Percentiles rank a stretch among this genome's conserved stretches.
phyloP scores from a whole-genome alignment of 2,329 filamentous ascomycete species.

The Penicillium sp. region DNA sequence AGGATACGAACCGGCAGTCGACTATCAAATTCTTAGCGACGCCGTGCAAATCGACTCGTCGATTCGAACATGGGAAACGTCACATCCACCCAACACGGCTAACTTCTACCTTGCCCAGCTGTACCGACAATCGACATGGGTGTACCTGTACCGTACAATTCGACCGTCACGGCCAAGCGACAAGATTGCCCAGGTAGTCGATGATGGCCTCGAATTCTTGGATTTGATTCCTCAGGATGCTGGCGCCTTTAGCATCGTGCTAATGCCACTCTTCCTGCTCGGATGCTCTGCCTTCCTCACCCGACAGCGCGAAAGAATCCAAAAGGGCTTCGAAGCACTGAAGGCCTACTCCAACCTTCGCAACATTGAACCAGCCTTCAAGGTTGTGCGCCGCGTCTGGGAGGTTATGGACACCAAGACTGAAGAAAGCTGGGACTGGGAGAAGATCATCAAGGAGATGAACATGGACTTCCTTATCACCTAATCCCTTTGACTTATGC shows the following conservation, averaged over 20 bases:
- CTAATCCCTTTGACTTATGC: conserved; percentile 38
- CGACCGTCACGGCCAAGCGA: conserved; percentile 60
- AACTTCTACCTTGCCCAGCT: conserved; percentile 63
- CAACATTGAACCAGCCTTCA: conserved; percentile 62
- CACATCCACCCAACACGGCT: conserved; percentile 55
- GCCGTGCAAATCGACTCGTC: conserved; percentile 77
- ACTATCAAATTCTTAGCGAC: conserved; percentile 73
- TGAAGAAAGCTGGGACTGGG: conserved; percentile 67
- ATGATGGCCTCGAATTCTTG: conserved; percentile 62
- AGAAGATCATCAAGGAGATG: conserved; percentile 62
- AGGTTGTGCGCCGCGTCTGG: conserved; percentile 63
- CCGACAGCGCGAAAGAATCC: conserved; percentile 60
- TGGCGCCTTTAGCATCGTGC: conserved; percentile 62
- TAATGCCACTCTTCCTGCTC: conserved; percentile 66
- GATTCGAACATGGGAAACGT: conserved; percentile 75
- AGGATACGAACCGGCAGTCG: conserved; percentile 69
- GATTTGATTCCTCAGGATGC: conserved; percentile 59
- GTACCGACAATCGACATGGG: conserved; percentile 67
- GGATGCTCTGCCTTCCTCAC: conserved; percentile 64
- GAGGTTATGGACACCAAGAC: conserved; percentile 62
- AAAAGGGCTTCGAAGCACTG: conserved; percentile 58
- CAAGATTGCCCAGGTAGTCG: conserved; percentile 62
- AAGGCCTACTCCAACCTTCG: conserved; percentile 62
- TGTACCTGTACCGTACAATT: conserved; percentile 67
- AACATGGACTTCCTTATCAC: conserved; percentile 67